Evolutionary conservation across 108 stramenopile genomes (phyloP).

Genomic region (Thalassiosira profunda): DNA sequence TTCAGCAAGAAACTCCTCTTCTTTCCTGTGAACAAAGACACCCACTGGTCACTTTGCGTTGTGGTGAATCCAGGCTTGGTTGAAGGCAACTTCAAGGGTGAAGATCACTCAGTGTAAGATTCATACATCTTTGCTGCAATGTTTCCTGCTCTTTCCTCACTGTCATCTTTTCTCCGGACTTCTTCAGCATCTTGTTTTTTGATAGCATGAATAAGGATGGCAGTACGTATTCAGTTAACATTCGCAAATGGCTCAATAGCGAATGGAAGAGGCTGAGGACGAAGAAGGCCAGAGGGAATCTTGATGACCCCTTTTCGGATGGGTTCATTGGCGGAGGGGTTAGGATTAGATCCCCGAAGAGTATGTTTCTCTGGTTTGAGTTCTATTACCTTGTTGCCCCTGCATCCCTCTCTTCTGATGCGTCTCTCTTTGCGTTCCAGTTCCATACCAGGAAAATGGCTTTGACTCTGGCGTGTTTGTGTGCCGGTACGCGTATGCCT

Average conservation of each 20-base stretch:
- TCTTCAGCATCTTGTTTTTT: constrained; percentile 83
- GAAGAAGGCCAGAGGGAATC: background rate
- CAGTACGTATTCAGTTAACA: constrained; percentile 47
- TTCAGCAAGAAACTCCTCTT: constrained; percentile 90
- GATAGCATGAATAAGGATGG: constrained; percentile 80
- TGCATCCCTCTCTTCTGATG: background rate
- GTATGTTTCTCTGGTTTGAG: too few species aligned
- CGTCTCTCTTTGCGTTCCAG: constrained; percentile 32
- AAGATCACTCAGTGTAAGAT: constrained; percentile 28
- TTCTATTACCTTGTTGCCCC: background rate
- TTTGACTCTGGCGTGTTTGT: constrained; percentile 93
- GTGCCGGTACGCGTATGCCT: constrained; percentile 75
- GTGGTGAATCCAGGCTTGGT: constrained; percentile 88
- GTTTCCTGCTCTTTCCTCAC: background rate
- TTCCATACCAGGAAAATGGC: constrained; percentile 82
- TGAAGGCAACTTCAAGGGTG: background rate
- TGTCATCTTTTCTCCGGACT: constrained; percentile 5
- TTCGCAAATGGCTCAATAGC: constrained; percentile 74
- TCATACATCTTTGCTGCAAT: background rate
- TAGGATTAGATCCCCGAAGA: constrained; percentile 58
- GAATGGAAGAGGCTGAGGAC: constrained; percentile 65
- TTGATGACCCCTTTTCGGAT: constrained; percentile 46
- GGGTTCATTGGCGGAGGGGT: too few species aligned
- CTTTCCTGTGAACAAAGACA: constrained; percentile 88
- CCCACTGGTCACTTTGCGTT: constrained; percentile 97